Evolutionary conservation across 495 filamentous ascomycete genomes (phyloP).

Genomic region (Melanomma pulvis-pyrius): DNA sequence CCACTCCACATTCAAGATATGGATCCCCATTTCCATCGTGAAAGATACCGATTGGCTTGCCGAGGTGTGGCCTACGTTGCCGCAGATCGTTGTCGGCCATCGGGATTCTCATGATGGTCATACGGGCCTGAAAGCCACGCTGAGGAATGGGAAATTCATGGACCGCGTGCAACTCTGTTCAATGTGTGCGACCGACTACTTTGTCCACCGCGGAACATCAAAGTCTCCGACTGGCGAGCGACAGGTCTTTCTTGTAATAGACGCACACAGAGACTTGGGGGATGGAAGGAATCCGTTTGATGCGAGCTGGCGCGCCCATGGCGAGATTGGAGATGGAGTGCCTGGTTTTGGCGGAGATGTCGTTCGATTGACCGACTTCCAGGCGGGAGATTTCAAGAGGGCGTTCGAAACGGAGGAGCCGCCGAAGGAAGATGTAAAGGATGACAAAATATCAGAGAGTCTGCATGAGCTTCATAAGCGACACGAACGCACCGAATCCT

Average conservation of each 20-base stretch:
- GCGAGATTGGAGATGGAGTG: conserved; percentile 8
- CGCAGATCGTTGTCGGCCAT: conserved; percentile 30
- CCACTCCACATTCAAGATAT: conserved; percentile 8
- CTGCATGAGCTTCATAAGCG: not conserved
- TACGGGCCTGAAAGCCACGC: not conserved
- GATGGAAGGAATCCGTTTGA: conserved; percentile 23
- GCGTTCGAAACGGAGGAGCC: conserved; percentile 10
- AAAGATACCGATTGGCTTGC: not conserved
- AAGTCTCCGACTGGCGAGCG: not conserved
- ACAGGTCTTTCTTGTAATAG: not conserved
- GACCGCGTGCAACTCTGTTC: conserved; percentile 11
- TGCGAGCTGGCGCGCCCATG: conserved; percentile 27
- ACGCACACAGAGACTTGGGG: conserved; percentile 27
- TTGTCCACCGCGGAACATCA: not conserved
- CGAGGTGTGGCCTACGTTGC: not conserved
- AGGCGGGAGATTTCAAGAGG: conserved; percentile 19
- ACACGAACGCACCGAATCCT: not conserved
- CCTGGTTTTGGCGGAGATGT: conserved; percentile 9
- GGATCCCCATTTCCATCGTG: not conserved
- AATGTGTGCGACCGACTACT: conserved; percentile 21
- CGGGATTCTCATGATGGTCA: conserved; percentile 12
- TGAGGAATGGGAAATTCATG: not conserved
- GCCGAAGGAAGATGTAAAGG: not conserved
- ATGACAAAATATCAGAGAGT: not conserved
- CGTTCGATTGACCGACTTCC: conserved; percentile 2